phyloP scores from a whole-genome alignment of 495 filamentous ascomycete species.

The Cercophora newfieldiana region DNA sequence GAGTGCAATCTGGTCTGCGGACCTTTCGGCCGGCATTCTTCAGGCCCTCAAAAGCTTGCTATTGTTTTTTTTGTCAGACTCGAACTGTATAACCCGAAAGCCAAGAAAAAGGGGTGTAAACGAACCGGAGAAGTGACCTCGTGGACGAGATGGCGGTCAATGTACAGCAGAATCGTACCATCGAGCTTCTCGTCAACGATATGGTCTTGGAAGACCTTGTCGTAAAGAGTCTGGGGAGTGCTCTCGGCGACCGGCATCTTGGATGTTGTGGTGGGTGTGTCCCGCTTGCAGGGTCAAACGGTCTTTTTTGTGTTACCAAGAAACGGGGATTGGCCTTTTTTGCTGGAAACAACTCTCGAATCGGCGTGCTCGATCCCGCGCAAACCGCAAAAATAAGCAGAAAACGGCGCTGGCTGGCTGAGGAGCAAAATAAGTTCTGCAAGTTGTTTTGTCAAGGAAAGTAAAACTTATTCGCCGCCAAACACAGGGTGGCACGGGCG shows the following conservation, averaged over 20 bases:
- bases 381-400: neutral
- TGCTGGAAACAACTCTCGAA: neutral
- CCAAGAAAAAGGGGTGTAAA: neutral
- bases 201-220: constrained; percentile 94
- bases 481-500: neutral
- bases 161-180: constrained; percentile 90
- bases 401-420: neutral
- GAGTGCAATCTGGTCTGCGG: constrained; percentile 90
- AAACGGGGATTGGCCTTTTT: neutral
- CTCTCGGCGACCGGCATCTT: constrained; percentile 79
- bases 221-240: constrained; percentile 87
- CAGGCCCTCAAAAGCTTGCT: constrained; percentile 97
- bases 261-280: constrained; percentile 6
- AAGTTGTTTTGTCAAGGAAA: neutral
- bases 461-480: neutral
- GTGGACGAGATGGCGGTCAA: constrained; percentile 93
- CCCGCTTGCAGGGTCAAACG: constrained; percentile 8
- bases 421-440: neutral
- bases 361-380: neutral
- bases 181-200: constrained; percentile 92
- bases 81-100: neutral
- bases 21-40: constrained; percentile 83
- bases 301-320: constrained; percentile 11
- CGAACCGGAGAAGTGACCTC: constrained; percentile 92
- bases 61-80: neutral